These are phyloP conservation scores for Aspergillus unguis DNA, from an alignment of 2,329 filamentous ascomycete genomes.

Conservation along the genomic window DNA sequence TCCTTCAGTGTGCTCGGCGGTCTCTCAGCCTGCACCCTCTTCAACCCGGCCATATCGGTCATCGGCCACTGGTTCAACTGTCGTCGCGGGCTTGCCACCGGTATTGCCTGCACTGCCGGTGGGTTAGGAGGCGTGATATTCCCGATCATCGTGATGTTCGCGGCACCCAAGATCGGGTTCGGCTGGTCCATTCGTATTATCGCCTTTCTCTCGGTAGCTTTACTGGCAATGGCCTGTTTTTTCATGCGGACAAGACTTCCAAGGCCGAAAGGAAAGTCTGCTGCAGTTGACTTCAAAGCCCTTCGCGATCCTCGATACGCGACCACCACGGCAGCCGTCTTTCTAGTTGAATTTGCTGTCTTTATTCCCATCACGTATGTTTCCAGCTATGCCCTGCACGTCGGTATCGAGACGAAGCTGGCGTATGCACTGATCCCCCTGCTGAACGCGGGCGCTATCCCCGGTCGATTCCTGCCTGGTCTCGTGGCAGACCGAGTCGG, in stretches of 20 bases:
- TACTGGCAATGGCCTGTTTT: slow-evolving; percentile 21
- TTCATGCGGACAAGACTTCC: slow-evolving; percentile 26
- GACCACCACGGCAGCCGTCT: slow-evolving; percentile 28
- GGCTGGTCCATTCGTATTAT: slow-evolving; percentile 32
- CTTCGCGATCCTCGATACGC: slow-evolving; percentile 25
- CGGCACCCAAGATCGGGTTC: slow-evolving; percentile 30
- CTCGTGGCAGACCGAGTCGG: slow-evolving; percentile 33
- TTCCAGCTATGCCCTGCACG: slow-evolving; percentile 28
- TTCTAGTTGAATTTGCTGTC: slow-evolving; percentile 35
- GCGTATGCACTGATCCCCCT: slow-evolving; percentile 32
- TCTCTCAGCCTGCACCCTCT: slow-evolving; percentile 29
- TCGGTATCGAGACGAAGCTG: slow-evolving; percentile 23
- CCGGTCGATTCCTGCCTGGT: slow-evolving; percentile 34
- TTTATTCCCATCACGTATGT: slow-evolving; percentile 38
- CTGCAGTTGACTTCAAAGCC: slow-evolving; percentile 21
- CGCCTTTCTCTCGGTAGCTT: slow-evolving; percentile 20
- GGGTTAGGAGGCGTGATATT: slow-evolving; percentile 36
- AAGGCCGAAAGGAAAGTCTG: slow-evolving; percentile 14
- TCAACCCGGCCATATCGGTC: slow-evolving; percentile 29
- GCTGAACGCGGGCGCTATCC: slow-evolving; percentile 32
- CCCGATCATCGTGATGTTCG: slow-evolving; percentile 31
- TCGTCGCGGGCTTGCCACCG: slow-evolving; percentile 32
- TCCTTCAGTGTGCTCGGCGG: slow-evolving; percentile 36
- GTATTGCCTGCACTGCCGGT: slow-evolving; percentile 34
- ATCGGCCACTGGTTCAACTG: slow-evolving; percentile 36